A percentile compares a stretch with the other conserved stretches of the same genome.
These are phyloP conservation scores for Globisporangium spiculum DNA, from an alignment of 352 stramenopile genomes.

Conservation along the genomic window DNA sequence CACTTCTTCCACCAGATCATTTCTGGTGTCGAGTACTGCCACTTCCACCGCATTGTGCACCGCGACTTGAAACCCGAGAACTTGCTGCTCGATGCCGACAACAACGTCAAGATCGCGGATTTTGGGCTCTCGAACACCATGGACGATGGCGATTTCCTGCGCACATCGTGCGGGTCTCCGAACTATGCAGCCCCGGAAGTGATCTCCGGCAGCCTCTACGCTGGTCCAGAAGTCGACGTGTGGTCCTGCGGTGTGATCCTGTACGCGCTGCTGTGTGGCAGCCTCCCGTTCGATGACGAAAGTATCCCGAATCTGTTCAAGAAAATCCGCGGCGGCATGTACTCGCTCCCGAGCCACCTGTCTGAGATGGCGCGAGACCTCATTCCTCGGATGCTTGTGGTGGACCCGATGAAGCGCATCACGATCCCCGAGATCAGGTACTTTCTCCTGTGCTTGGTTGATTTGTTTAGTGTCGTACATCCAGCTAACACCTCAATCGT, in stretches of 20 bases:
- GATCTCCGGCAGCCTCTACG: conserved; percentile 98
- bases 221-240: conserved; percentile 98
- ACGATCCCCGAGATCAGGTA: conserved; percentile 97
- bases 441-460: neutral
- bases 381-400: conserved; percentile 98
- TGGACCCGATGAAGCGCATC: conserved; percentile 99
- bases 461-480: neutral
- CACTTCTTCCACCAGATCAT: conserved; percentile 99
- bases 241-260: conserved; percentile 99
- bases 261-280: conserved; percentile 98
- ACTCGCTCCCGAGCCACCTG: conserved; percentile 96
- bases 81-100: conserved; percentile 96
- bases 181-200: conserved; percentile 99
- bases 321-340: conserved; percentile 98
- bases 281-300: conserved; percentile 98
- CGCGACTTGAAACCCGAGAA: conserved; percentile 98
- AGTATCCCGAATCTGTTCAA: conserved; percentile 99
- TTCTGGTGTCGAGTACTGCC: conserved; percentile 99
- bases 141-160: conserved; percentile 98
- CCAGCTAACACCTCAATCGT: neutral
- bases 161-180: conserved; percentile 96
- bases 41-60: conserved; percentile 99
- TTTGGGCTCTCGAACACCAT: conserved; percentile 99
- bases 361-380: conserved; percentile 95
- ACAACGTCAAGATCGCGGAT: conserved; percentile 99